Evolutionary conservation across 371 early-diverging fungal genomes (phyloP).

Genomic region (Batrachochytrium dendrobatidis): DNA sequence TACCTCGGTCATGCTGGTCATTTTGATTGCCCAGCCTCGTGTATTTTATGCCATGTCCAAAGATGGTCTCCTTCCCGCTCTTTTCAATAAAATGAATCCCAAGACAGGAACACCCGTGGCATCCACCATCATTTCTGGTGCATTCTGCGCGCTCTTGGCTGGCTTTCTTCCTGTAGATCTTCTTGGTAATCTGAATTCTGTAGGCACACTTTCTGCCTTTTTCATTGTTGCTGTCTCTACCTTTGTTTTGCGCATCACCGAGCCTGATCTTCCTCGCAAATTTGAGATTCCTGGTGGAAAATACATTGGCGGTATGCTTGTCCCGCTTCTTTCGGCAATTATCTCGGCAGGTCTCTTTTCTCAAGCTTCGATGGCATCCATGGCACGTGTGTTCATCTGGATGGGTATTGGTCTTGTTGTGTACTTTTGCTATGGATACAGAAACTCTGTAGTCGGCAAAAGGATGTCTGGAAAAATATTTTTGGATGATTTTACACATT

Average conservation of each 20-base stretch:
- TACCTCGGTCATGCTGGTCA: constrained; percentile 64
- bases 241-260: constrained; percentile 54
- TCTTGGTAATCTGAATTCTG: constrained; percentile 72
- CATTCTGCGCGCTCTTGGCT: constrained; percentile 55
- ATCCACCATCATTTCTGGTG: constrained; percentile 57
- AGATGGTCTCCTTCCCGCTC: constrained; percentile 67
- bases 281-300: constrained; percentile 71
- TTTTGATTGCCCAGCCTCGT: constrained; percentile 73
- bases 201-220: constrained; percentile 80
- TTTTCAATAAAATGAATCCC: constrained; percentile 57
- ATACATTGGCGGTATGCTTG: constrained; percentile 28
- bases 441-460: constrained; percentile 42
- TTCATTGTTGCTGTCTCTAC: constrained; percentile 65
- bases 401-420: constrained; percentile 64
- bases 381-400: constrained; percentile 44
- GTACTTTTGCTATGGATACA: constrained; percentile 59
- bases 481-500: no score
- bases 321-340: constrained; percentile 54
- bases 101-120: constrained; percentile 61
- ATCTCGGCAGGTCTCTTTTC: constrained; percentile 43
- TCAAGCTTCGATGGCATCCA: constrained; percentile 5
- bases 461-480: no score
- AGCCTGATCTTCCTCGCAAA: constrained; percentile 63
- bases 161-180: constrained; percentile 70
- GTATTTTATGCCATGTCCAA: constrained; percentile 78